Evolutionary conservation across 176 grass and related monocot genomes (phyloP), one percentile per base, ranked within the genome.

Genomic region (Hsuehochloa calcarea): DNA sequence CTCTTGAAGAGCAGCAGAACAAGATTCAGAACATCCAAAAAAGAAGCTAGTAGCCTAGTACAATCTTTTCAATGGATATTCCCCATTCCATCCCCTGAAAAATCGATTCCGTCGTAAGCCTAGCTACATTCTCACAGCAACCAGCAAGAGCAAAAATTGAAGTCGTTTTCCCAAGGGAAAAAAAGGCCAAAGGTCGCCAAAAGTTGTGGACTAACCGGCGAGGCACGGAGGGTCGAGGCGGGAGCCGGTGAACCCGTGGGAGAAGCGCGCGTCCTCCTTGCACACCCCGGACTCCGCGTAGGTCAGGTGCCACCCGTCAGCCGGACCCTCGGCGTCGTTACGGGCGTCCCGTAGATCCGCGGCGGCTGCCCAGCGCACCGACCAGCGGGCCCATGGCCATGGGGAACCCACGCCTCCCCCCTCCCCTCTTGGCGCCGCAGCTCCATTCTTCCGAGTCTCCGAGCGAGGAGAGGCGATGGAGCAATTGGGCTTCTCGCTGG

Each of bases 221-320:
- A 90, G 46, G 87, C 44, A 58, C 82, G 74, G 26, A 88, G 31
- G 66, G 16, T 91, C 90, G 72, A 82, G 66, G 7, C 91, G 83
- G 34, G 92, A 90, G 45, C 91, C 83, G 55, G 65, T 52, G 79
- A 97, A 97, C 5, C 94, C 94, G 66, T 97, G 94, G 89, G 88
- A 91, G 79, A 88, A 62, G 25, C 85, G 27, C 44, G 94, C 94
- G 31, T 65, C 82, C 51, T 92, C 92, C 87, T 79, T 94, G 37
- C 85, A 59, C 71, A 35, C 94, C 13, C 94, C 94, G 35, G 85
- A 82, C 92, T 94, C 94, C 12, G 85, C 69, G 87, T 97, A 97
- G 3, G 94, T 90, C 65, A 97, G 81, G 87, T 91, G 90, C 2
- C 94, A 73, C 3, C 94, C 94, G 64, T 97, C 38, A 97, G 89